Conservation (phyloP, 805 yeast species). For the Torulaspora indica region DNA sequence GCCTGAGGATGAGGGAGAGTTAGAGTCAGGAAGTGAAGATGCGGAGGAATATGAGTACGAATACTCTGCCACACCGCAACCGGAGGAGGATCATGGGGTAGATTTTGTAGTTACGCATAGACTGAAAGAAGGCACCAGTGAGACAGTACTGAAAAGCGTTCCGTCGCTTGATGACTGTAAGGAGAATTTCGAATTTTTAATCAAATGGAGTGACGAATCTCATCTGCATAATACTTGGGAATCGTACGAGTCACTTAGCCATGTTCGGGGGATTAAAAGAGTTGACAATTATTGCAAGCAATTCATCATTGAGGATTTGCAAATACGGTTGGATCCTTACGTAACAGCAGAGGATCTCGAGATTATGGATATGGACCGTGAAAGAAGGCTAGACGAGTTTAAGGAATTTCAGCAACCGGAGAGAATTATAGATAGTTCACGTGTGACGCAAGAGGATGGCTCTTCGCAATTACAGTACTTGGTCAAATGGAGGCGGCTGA, state of each 20-base stretch:
- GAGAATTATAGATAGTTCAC: constrained; percentile 80
- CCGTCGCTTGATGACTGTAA: constrained; percentile 51
- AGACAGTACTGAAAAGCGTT: constrained; percentile 30
- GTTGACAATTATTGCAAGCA: constrained; percentile 87
- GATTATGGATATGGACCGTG: constrained; percentile 86
- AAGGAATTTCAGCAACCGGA: constrained; percentile 83
- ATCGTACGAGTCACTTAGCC: constrained; percentile 48
- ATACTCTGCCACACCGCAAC: constrained; percentile 33
- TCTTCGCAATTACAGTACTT: constrained; percentile 69
- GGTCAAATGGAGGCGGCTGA: constrained; percentile 89
- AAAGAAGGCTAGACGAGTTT: constrained; percentile 75
- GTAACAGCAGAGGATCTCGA: constrained; percentile 91
- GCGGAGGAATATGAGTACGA: constrained; percentile 21
- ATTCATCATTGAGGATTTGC: constrained; percentile 64
- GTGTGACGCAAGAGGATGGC: constrained; percentile 53
- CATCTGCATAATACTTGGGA: constrained; percentile 98
- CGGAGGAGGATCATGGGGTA: constrained; percentile 33
- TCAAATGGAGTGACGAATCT: constrained; percentile 85
- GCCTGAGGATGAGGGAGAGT: constrained; percentile 32
- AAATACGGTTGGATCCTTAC: constrained; percentile 69
- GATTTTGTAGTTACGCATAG: constrained; percentile 31
- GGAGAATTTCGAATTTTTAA: constrained; percentile 51
- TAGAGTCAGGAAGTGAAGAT: constrained; percentile 24
- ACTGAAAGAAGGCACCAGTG: constrained; percentile 24
- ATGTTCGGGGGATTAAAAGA: constrained; percentile 69